phyloP scores from a whole-genome alignment of 106 monocot genomes.

The Alisma plantagoaquatica region DNA sequence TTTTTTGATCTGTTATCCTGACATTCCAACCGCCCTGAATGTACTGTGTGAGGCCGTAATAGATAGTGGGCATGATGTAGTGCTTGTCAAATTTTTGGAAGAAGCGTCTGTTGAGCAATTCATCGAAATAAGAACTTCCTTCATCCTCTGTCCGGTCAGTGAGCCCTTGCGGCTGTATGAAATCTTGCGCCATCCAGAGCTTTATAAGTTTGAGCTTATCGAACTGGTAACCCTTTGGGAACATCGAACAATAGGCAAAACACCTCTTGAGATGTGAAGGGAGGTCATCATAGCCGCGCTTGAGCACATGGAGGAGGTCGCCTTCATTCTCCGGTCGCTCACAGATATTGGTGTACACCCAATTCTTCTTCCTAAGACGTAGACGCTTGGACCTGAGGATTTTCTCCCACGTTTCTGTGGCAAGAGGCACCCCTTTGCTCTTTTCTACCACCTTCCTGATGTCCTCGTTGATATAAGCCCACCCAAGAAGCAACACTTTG shows the following conservation, averaged over 20 bases:
- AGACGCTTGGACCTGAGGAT: neutral
- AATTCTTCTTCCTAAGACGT: neutral
- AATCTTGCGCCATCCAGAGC: neutral
- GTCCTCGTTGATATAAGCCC: too few species aligned
- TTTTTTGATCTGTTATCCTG: too few species aligned
- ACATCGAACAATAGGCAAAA: neutral
- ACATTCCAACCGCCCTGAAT: too few species aligned
- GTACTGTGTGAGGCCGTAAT: too few species aligned
- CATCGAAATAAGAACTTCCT: neutral
- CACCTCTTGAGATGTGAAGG: neutral
- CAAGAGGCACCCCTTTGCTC: neutral
- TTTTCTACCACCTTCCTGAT: neutral
- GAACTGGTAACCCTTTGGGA: neutral
- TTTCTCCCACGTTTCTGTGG: neutral
- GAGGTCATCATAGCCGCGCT: neutral
- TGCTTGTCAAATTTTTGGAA: neutral
- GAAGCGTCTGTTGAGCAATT: neutral
- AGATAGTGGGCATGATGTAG: neutral
- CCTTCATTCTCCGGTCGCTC: too few species aligned
- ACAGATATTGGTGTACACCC: too few species aligned
- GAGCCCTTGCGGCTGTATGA: neutral
- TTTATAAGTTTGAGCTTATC: neutral
- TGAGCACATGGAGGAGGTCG: too few species aligned
- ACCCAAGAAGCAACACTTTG: neutral
- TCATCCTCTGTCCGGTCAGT: neutral